Evolutionary conservation across 2,329 filamentous ascomycete genomes (phyloP).

Genomic region (Claviceps lovelessii): DNA sequence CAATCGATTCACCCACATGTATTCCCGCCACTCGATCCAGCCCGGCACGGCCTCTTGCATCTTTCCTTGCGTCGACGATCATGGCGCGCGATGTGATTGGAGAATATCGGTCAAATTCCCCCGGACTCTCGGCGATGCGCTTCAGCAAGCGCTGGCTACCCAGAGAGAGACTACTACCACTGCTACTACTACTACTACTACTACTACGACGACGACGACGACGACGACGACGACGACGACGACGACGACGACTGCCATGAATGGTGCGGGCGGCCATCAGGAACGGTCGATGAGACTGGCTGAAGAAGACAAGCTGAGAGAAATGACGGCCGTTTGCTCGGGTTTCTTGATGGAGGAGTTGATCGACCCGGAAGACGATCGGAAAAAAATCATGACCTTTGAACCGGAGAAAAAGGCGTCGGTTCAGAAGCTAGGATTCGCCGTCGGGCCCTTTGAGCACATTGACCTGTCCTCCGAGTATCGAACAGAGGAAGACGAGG

Average conservation of each 20-base stretch:
- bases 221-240: too few relatives aligned
- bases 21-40: conserved; percentile 67
- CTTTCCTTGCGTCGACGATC: conserved; percentile 87
- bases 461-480: conserved; percentile 76
- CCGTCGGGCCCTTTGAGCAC: conserved; percentile 86
- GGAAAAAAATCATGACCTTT: conserved; percentile 80
- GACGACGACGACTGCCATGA: conserved; percentile 4
- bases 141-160: conserved; percentile 33
- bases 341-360: conserved; percentile 78
- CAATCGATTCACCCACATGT: conserved; percentile 75
- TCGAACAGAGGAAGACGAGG: conserved; percentile 79
- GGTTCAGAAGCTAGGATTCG: conserved; percentile 83
- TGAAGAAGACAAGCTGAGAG: conserved; percentile 73
- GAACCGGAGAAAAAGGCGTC: conserved; percentile 60
- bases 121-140: conserved; percentile 68
- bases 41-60: conserved; percentile 71
- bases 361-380: conserved; percentile 59
- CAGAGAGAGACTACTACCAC: conserved; percentile 19
- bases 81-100: conserved; percentile 69
- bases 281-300: conserved; percentile 31
- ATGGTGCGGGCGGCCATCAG: conserved; percentile 21
- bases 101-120: conserved; percentile 78
- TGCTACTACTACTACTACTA: too few relatives aligned
- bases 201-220: too few relatives aligned
- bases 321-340: conserved; percentile 83